A percentile compares a stretch with the other conserved stretches of the same genome.
Conservation (phyloP, 2,329 filamentous ascomycete genomes). For the Ophiostoma sp. region DNA sequence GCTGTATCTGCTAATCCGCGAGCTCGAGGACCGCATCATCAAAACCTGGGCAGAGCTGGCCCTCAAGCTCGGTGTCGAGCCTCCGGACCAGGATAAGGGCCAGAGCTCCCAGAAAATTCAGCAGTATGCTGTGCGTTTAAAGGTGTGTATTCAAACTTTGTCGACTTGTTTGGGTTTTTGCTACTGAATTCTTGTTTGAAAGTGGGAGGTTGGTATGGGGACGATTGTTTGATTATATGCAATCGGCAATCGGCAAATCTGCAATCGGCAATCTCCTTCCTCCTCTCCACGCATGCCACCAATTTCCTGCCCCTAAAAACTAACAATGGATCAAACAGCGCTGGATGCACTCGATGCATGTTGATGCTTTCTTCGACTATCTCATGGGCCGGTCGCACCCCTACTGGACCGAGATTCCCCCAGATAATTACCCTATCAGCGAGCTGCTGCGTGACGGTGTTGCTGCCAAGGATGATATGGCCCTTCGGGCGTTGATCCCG, state of each 20-base stretch:
- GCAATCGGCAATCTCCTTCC: too few species aligned
- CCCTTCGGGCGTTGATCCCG: constrained; percentile 74
- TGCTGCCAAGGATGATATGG: constrained; percentile 79
- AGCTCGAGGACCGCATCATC: constrained; percentile 74
- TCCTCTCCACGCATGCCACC: background rate
- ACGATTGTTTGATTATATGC: background rate
- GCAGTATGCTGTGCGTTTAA: constrained; percentile 86
- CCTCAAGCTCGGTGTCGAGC: constrained; percentile 80
- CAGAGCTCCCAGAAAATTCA: constrained; percentile 91
- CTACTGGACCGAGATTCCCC: constrained; percentile 74
- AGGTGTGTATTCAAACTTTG: constrained; percentile 49
- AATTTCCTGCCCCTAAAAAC: background rate
- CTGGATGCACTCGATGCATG: constrained; percentile 96
- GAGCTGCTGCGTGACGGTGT: constrained; percentile 73
- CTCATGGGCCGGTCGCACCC: constrained; percentile 69
- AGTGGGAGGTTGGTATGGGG: background rate
- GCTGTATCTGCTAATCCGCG: constrained; percentile 71
- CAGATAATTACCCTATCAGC: constrained; percentile 55
- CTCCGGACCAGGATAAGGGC: constrained; percentile 71
- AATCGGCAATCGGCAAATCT: background rate
- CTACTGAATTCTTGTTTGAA: background rate
- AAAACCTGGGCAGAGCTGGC: constrained; percentile 91
- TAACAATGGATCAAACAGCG: constrained; percentile 46
- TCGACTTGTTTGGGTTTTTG: background rate
- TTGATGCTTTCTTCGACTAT: constrained; percentile 92